Percentiles rank a stretch among this genome's conserved stretches.
Conservation (phyloP, 345 rosid species). For the Euphorbia pulcherrima region DNA sequence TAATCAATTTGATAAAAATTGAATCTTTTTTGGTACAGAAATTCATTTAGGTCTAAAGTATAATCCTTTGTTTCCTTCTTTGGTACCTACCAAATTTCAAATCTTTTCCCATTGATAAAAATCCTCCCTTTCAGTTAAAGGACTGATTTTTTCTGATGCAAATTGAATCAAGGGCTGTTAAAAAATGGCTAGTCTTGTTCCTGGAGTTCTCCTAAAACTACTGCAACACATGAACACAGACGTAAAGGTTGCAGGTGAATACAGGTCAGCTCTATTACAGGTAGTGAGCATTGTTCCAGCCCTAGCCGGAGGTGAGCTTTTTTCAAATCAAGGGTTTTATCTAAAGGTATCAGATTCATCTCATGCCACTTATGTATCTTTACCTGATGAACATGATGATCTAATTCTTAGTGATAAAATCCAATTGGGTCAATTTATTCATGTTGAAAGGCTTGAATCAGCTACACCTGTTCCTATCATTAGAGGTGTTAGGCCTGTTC, state of each 20-base stretch:
- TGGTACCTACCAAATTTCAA: background rate
- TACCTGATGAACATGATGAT: constrained; percentile 95
- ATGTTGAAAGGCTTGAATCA: constrained; percentile 84
- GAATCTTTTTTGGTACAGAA: constrained; percentile 9
- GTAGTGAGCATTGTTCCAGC: constrained; percentile 96
- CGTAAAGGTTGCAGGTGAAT: constrained; percentile 93
- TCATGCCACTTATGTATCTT: constrained; percentile 89
- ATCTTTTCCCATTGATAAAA: constrained; percentile 21
- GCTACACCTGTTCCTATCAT: constrained; percentile 93
- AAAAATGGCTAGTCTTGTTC: constrained; percentile 88
- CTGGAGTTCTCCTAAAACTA: constrained; percentile 93
- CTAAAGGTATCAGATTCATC: constrained; percentile 97
- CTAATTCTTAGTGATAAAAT: constrained; percentile 89
- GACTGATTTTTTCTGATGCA: constrained; percentile 36
- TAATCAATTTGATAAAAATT: background rate
- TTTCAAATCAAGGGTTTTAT: constrained; percentile 85
- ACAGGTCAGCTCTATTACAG: constrained; percentile 83
- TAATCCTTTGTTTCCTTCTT: constrained; percentile 5
- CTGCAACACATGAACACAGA: constrained; percentile 95
- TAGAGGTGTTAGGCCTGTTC: constrained; percentile 89
- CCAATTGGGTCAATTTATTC: constrained; percentile 93
- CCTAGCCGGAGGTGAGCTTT: constrained; percentile 92
- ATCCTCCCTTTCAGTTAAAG: constrained; percentile 13
- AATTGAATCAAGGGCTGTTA: constrained; percentile 28
- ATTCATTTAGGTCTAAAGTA: constrained; percentile 10